phyloP scores from a whole-genome alignment of 495 filamentous ascomycete genomes.

The Xylaria acuta region DNA sequence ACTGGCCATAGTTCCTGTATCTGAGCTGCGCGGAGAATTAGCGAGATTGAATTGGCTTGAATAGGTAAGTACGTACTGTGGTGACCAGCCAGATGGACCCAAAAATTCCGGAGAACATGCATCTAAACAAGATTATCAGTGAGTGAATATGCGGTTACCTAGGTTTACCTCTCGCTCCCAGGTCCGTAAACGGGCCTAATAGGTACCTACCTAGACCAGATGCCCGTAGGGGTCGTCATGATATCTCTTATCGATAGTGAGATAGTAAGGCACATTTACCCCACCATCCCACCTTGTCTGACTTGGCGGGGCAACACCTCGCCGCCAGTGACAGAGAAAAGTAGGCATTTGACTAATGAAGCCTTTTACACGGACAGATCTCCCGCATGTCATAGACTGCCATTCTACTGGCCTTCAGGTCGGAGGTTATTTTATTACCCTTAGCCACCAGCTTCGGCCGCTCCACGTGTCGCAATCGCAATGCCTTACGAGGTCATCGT shows the following conservation, averaged over 20 bases:
- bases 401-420: conserved; percentile 3
- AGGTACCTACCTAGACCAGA: too few relatives aligned
- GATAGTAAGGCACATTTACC: conserved; percentile 12
- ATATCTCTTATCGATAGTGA: conserved; percentile 25
- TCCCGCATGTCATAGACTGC: conserved; percentile 10
- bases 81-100: too few relatives aligned
- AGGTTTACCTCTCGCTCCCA: too few relatives aligned
- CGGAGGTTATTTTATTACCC: not conserved
- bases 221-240: too few relatives aligned
- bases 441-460: conserved; percentile 17
- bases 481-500: conserved; percentile 46
- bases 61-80: too few relatives aligned
- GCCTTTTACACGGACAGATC: not conserved
- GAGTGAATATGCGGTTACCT: too few relatives aligned
- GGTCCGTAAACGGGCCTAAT: too few relatives aligned
- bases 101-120: too few relatives aligned
- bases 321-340: conserved; percentile 2
- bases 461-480: conserved; percentile 28
- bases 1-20: too few relatives aligned
- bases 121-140: too few relatives aligned
- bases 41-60: too few relatives aligned
- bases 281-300: conserved; percentile 21
- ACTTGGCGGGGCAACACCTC: conserved; percentile 23
- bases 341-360: not conserved
- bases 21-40: too few relatives aligned